phyloP scores from a whole-genome alignment of 192 early-diverging fungal species.

The Gonapodya sp. region DNA sequence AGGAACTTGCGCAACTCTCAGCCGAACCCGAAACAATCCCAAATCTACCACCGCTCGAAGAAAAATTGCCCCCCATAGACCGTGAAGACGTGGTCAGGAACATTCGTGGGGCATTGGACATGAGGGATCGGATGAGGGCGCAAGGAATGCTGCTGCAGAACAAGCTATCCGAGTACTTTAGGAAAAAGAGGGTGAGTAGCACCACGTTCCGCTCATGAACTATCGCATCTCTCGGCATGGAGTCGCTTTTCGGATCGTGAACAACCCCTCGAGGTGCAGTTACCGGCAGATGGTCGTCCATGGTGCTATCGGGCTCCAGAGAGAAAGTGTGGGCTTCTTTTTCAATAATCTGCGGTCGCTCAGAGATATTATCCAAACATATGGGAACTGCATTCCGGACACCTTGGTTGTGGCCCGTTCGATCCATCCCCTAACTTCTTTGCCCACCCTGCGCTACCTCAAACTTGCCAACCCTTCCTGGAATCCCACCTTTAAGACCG shows the following conservation, averaged over 20 bases:
- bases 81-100: background rate
- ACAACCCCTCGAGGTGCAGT: too few species aligned
- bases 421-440: background rate
- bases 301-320: too few species aligned
- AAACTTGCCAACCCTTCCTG: background rate
- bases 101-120: slow-evolving; percentile 22
- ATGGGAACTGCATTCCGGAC: too few species aligned
- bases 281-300: too few species aligned
- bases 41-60: background rate
- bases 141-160: slow-evolving; percentile 39
- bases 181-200: slow-evolving; percentile 34
- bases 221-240: too few species aligned
- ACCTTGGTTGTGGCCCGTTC: slow-evolving; percentile 11
- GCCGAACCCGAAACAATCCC: background rate
- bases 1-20: background rate
- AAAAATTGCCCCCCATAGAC: background rate
- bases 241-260: too few species aligned
- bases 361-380: too few species aligned
- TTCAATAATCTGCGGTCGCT: too few species aligned
- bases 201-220: too few species aligned
- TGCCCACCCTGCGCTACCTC: background rate
- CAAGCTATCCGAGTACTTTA: slow-evolving; percentile 42
- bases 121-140: slow-evolving; percentile 28
- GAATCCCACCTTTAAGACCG: too few species aligned
- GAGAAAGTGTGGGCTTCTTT: too few species aligned